These are phyloP conservation scores for Alternaria hordeiaustralica DNA, from an alignment of 2,329 filamentous ascomycete species.

Conservation along the genomic window DNA sequence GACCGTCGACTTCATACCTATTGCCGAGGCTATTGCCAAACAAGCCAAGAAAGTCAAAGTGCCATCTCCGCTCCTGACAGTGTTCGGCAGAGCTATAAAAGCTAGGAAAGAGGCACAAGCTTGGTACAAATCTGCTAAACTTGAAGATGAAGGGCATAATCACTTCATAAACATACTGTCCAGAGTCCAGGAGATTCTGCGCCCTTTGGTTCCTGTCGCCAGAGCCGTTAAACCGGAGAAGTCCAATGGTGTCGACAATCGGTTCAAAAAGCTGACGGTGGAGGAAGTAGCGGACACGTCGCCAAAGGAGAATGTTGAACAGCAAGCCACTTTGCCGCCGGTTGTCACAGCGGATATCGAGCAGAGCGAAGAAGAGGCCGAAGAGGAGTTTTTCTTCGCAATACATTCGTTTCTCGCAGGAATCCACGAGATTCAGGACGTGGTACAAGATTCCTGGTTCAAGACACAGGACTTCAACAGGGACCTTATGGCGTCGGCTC, in stretches of 20 bases:
- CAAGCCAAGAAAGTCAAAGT: neutral
- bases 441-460: neutral
- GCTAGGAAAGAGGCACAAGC: neutral
- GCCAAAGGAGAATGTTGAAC: neutral
- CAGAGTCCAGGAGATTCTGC: neutral
- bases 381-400: neutral
- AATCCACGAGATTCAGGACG: neutral
- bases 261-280: neutral
- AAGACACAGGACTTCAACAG: neutral
- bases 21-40: neutral
- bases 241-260: neutral
- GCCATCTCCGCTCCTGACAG: neutral
- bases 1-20: neutral
- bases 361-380: neutral
- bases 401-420: neutral
- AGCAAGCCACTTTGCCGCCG: neutral
- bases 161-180: neutral
- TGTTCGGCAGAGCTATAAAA: neutral
- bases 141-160: neutral
- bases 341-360: neutral
- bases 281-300: neutral
- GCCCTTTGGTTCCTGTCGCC: neutral
- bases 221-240: neutral
- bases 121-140: neutral
- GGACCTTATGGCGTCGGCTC: neutral